Evolutionary conservation across 805 yeast genomes (phyloP).

Genomic region (Wickerhamiella lipophila): DNA sequence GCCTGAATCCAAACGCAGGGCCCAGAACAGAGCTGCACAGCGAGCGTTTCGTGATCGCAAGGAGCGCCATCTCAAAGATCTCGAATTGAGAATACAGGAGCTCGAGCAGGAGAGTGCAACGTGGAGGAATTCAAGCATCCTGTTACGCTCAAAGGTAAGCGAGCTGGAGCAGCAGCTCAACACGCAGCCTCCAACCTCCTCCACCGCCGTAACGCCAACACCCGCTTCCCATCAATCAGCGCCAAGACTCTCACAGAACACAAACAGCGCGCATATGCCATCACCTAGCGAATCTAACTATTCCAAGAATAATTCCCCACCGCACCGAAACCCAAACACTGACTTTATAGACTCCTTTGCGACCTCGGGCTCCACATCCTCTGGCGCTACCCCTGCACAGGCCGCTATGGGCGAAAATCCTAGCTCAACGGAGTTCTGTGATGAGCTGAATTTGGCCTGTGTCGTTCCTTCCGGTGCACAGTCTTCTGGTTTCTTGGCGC

Average conservation of each 20-base stretch:
- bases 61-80: slow-evolving; percentile 71
- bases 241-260: not conserved
- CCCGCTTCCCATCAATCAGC: not conserved
- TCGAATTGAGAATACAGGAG: slow-evolving; percentile 61
- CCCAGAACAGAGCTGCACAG: slow-evolving; percentile 98
- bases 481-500: not conserved
- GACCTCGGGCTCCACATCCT: not conserved
- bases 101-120: slow-evolving; percentile 62
- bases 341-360: not conserved
- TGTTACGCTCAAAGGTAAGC: slow-evolving; percentile 63
- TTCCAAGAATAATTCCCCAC: not conserved
- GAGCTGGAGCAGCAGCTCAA: slow-evolving; percentile 55
- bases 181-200: not conserved
- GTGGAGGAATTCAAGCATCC: slow-evolving; percentile 58
- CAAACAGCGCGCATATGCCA: not conserved
- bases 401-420: slow-evolving; percentile 26
- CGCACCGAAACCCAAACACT: not conserved
- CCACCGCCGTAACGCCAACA: not conserved
- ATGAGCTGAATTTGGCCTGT: slow-evolving; percentile 51
- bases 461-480: not conserved
- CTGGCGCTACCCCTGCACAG: slow-evolving; percentile 8
- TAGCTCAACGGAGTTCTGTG: slow-evolving; percentile 72
- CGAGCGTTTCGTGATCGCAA: slow-evolving; percentile 92
- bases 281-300: not conserved
- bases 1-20: slow-evolving; percentile 80